Percentiles rank a stretch among this genome's conserved stretches.
Conservation (phyloP, 2,329 filamentous ascomycete species). For the Apiospora phragmitis region DNA sequence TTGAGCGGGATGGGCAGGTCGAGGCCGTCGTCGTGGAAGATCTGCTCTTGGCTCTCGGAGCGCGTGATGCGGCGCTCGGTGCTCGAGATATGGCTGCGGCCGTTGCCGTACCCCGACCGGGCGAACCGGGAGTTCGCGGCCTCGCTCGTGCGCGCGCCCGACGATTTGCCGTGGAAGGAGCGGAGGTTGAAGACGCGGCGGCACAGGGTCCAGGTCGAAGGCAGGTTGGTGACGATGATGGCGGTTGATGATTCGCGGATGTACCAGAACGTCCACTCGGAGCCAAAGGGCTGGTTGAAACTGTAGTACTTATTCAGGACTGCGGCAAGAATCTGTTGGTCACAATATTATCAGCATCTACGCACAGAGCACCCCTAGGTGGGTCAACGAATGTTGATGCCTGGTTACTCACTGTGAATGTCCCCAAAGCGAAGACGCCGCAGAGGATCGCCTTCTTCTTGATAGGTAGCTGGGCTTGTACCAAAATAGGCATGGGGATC, state of each 20-base stretch:
- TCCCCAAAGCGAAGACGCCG: slow-evolving; percentile 44
- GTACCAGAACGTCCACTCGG: slow-evolving; percentile 45
- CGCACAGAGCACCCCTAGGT: background rate
- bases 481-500: slow-evolving; percentile 55
- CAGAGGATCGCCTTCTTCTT: slow-evolving; percentile 55
- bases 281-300: slow-evolving; percentile 39
- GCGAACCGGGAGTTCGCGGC: slow-evolving; percentile 22
- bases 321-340: slow-evolving; percentile 46
- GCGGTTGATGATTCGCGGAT: slow-evolving; percentile 47
- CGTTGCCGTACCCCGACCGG: slow-evolving; percentile 22
- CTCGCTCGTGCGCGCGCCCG: slow-evolving; percentile 27
- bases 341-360: background rate
- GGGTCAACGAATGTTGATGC: background rate
- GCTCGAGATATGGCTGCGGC: slow-evolving; percentile 22
- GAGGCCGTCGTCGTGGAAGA: slow-evolving; percentile 26
- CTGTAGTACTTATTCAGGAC: slow-evolving; percentile 49
- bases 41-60: slow-evolving; percentile 39
- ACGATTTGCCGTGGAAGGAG: slow-evolving; percentile 33
- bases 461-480: slow-evolving; percentile 47
- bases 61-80: slow-evolving; percentile 17
- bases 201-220: slow-evolving; percentile 44
- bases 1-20: slow-evolving; percentile 34
- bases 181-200: slow-evolving; percentile 37
- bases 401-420: slow-evolving; percentile 44
- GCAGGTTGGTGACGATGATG: slow-evolving; percentile 45